Conservation (phyloP, 768 basidiomycete species). For the Phlebiopsis gigantea region DNA sequence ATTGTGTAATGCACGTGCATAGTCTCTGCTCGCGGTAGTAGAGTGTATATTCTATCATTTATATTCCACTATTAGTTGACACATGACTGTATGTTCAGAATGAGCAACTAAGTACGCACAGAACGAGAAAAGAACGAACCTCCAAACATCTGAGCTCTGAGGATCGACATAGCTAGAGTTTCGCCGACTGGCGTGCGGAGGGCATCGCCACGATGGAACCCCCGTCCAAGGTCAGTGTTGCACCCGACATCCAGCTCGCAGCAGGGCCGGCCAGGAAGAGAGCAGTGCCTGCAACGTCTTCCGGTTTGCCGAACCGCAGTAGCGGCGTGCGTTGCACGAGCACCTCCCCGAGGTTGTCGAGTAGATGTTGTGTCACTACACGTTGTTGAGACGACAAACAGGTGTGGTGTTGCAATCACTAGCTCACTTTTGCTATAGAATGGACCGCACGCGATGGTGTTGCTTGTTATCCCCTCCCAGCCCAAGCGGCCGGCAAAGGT, state of each 20-base stretch:
- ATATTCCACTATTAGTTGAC: too few species aligned
- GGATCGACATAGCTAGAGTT: background rate
- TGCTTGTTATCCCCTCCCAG: slow-evolving; percentile 51
- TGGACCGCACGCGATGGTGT: slow-evolving; percentile 54
- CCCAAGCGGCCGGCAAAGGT: slow-evolving; percentile 55
- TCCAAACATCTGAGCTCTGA: too few species aligned
- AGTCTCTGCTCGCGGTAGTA: background rate
- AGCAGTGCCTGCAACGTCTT: slow-evolving; percentile 61
- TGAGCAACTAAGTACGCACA: too few species aligned
- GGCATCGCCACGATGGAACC: slow-evolving; percentile 38
- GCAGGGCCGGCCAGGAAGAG: slow-evolving; percentile 58
- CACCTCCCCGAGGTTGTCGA: slow-evolving; percentile 39
- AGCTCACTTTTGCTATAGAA: slow-evolving; percentile 31
- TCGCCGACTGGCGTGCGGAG: background rate
- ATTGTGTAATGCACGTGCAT: background rate
- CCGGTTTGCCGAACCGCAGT: slow-evolving; percentile 51
- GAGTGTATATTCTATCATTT: too few species aligned
- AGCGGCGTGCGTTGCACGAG: slow-evolving; percentile 42
- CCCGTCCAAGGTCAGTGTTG: slow-evolving; percentile 59
- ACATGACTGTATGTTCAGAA: too few species aligned
- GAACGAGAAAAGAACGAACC: too few species aligned
- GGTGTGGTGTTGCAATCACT: background rate
- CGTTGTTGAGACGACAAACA: background rate
- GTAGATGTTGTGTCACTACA: slow-evolving; percentile 50
- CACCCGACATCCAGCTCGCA: slow-evolving; percentile 59